Evolutionary conservation across 768 basidiomycete species (phyloP), one percentile per base, ranked within the genome.

Genomic region (Leccinum pellstonianum): DNA sequence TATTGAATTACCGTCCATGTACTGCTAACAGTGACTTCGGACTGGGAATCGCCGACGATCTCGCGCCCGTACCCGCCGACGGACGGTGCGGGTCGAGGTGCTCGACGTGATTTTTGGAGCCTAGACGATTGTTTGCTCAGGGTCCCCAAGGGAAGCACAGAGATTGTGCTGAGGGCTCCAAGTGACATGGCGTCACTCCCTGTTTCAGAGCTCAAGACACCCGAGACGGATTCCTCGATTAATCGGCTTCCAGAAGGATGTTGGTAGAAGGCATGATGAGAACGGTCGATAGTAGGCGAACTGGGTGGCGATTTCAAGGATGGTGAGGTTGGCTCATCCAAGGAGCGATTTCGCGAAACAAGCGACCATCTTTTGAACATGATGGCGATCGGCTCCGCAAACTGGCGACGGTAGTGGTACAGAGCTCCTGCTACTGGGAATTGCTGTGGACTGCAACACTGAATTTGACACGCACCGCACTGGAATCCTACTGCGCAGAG

Each of bases 161-260:
- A 62, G 4, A 49, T 31, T 21, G 49, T 21, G 51, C 58, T 67
- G 4, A 35, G 21, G 17, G n/a, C 35, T 17, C 51, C 55, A 3
- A 61, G 41, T 0, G 68, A 63, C 5, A 48, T 33, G n/a, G 54
- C 46, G 17, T 67, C 63, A 31, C 68, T 72, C n/a, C 62, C 70
- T 1, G 63, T 57, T 38, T 73, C 71, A 11, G 70, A 72, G 7
- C 61, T 70, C 38, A 68, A 52, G 48, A 74, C 55, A 0, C 59
- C 72, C 2, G 72, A 73, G 19, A 65, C 56, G 3, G 61, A 35
- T 0, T 65, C 69, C 17, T 73, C 72, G 23, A 56, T 65, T 54
- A 73, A 74, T 23, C 70, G 67, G 59, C 72, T 73, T 17, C 71
- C 73, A 12, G 66, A 64, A 29, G 64, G 55, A 19, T 64, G 62